Conservation (phyloP, 495 filamentous ascomycete species). For the Penicillium argentinense region DNA sequence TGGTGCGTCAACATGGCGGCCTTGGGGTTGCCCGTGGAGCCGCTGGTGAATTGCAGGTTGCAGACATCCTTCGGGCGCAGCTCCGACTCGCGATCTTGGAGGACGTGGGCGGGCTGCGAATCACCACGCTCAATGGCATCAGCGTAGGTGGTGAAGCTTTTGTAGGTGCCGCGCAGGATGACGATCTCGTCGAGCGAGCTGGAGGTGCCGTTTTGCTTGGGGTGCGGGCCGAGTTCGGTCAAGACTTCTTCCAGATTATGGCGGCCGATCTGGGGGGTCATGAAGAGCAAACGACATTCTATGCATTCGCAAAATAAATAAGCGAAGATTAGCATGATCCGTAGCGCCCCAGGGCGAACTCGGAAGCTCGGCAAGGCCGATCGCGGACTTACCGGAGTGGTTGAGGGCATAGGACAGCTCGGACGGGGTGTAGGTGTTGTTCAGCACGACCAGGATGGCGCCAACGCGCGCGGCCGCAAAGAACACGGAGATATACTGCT, state of each 20-base stretch:
- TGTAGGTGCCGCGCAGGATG: slow-evolving; percentile 53
- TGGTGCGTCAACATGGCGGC: slow-evolving; percentile 74
- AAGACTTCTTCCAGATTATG: slow-evolving; percentile 56
- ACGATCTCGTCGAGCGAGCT: slow-evolving; percentile 48
- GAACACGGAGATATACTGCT: slow-evolving; percentile 67
- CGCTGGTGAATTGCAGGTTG: slow-evolving; percentile 71
- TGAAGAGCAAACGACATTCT: slow-evolving; percentile 65
- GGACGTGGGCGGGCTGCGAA: slow-evolving; percentile 35
- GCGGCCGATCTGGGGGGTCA: slow-evolving; percentile 59
- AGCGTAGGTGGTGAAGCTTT: slow-evolving; percentile 51
- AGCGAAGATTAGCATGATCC: not conserved
- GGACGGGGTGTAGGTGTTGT: slow-evolving; percentile 68
- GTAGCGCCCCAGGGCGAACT: slow-evolving; percentile 7
- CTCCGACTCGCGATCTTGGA: slow-evolving; percentile 43
- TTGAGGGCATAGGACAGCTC: slow-evolving; percentile 64
- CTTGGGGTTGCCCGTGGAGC: slow-evolving; percentile 69
- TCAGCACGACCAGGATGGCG: slow-evolving; percentile 65
- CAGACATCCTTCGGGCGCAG: slow-evolving; percentile 62
- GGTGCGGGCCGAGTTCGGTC: slow-evolving; percentile 42
- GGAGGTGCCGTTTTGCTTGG: slow-evolving; percentile 30
- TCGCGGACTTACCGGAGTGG: slow-evolving; percentile 54
- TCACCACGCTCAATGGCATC: slow-evolving; percentile 40
- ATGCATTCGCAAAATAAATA: too few relatives aligned
- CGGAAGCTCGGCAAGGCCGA: slow-evolving; percentile 1
- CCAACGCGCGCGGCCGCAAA: slow-evolving; percentile 68